These are phyloP conservation scores for Metschnikowia amazonensis DNA, from an alignment of 805 yeast species.

Conservation along the genomic window DNA sequence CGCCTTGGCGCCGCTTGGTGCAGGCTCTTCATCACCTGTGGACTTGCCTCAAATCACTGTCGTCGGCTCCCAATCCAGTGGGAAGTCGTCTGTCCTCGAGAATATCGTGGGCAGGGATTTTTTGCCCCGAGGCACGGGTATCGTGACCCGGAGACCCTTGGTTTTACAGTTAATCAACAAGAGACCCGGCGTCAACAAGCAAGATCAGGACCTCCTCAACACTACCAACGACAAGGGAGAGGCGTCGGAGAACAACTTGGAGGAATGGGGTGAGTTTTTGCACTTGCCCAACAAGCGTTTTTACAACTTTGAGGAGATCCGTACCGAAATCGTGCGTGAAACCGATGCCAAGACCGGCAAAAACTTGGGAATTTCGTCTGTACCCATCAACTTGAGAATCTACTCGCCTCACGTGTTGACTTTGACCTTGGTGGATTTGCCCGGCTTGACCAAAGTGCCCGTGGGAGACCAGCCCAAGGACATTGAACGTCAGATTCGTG, in stretches of 20 bases:
- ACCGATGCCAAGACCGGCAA: conserved; percentile 81
- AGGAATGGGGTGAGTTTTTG: conserved; percentile 97
- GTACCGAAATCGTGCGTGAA: conserved; percentile 87
- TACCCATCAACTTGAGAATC: conserved; percentile 89
- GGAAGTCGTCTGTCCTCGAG: conserved; percentile 85
- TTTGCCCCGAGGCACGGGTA: conserved; percentile 89
- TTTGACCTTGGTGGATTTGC: conserved; percentile 90
- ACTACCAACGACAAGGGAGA: conserved; percentile 42
- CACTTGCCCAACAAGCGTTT: conserved; percentile 87
- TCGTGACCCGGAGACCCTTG: conserved; percentile 85
- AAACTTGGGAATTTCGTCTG: conserved; percentile 83
- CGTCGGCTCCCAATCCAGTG: conserved; percentile 88
- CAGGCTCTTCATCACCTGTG: conserved; percentile 83
- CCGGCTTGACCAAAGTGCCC: conserved; percentile 97
- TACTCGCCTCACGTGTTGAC: conserved; percentile 93
- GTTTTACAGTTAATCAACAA: conserved; percentile 76
- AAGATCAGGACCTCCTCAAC: conserved; percentile 39
- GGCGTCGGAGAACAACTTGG: conserved; percentile 63
- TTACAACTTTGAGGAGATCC: conserved; percentile 82
- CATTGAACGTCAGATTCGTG: conserved; percentile 90
- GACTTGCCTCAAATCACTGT: conserved; percentile 95
- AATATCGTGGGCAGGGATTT: conserved; percentile 90
- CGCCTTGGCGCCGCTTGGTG: conserved; percentile 95
- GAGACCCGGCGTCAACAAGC: conserved; percentile 36
- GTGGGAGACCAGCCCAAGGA: conserved; percentile 99